Base-by-base conservation (phyloP, 208 protist species). In the Leishmania guyanensis region DNA sequence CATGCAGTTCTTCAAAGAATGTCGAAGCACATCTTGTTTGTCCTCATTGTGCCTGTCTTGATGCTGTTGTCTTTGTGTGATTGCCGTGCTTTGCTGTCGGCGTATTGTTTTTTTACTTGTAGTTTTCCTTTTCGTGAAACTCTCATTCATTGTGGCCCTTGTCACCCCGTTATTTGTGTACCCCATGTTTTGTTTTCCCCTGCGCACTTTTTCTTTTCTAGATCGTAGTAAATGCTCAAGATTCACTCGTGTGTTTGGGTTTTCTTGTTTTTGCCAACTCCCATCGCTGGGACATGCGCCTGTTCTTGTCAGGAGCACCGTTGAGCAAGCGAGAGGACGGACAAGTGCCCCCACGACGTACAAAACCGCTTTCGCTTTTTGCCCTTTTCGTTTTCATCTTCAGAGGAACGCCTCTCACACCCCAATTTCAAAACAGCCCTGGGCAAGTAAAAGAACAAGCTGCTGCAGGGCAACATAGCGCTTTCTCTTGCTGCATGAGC, bases 171-270 rank as follows among this genome's bases (percentile, higher is more conserved):
- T 12, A 22, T 26, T 73, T 48, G 36, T 5, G 36, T 39, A 48
- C 22, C 17, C 66, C 5, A 6, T 48, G 20, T 10, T 43, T 14
- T 14, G 3, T 0, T 71, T 16, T 8, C n/a, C 17, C 39, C 3
- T 22, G n/a, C 29, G 26, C 9, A 12, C 29, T 12, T 36, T 20
- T 64, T 48, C 9, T 46, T 22, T 48, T 50, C 10, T 73, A 73
- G 69, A 73, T 73, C 53, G 39, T 29, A 51, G 69, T 73, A 73
- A 46, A 73, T 72, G 22, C 69, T 54, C 69, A 54, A 36, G 2
- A 48, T 36, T 73, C 69, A 73, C 69, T 73, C 3, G 69, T 26
- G 3, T 73, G 26, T 53, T 54, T 8, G 5, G 29, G 17, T 6
- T 51, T 17, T 8, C 39, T 29, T 17, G 6, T 3, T 73, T n/a